phyloP scores from a whole-genome alignment of 1,284 basidiomycete species.

The Trametes sp. region DNA sequence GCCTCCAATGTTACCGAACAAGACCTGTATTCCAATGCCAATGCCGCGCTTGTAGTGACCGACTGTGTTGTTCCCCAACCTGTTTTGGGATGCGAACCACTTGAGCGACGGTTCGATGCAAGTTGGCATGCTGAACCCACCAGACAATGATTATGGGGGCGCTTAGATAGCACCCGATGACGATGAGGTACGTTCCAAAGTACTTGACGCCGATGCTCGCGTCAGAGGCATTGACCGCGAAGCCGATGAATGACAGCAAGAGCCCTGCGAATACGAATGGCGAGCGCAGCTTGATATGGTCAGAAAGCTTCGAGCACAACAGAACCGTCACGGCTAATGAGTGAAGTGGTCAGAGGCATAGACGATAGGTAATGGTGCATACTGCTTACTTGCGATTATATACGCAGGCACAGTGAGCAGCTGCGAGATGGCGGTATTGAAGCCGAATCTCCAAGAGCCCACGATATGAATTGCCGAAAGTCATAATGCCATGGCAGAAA shows the following conservation, averaged over 20 bases:
- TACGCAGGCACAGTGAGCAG: constrained; percentile 78
- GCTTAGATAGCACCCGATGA: constrained; percentile 64
- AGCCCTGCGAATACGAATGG: constrained; percentile 68
- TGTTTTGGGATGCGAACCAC: constrained; percentile 19
- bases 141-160: constrained; percentile 74
- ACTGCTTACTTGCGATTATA: constrained; percentile 59
- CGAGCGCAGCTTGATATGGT: constrained; percentile 61
- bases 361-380: neutral
- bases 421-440: constrained; percentile 63
- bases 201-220: constrained; percentile 62
- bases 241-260: constrained; percentile 62
- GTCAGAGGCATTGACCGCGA: constrained; percentile 68
- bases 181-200: constrained; percentile 71
- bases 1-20: constrained; percentile 64
- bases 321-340: constrained; percentile 48
- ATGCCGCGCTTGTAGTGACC: constrained; percentile 74
- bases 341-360: neutral
- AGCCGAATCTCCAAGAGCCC: constrained; percentile 56
- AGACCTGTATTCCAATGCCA: constrained; percentile 68
- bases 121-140: constrained; percentile 46
- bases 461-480: neutral
- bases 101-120: neutral
- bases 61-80: constrained; percentile 66
- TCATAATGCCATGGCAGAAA: neutral
- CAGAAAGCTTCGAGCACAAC: constrained; percentile 56